These are phyloP conservation scores for Ormosia semicastrata DNA, from an alignment of 306 rosid genomes.

Conservation along the genomic window DNA sequence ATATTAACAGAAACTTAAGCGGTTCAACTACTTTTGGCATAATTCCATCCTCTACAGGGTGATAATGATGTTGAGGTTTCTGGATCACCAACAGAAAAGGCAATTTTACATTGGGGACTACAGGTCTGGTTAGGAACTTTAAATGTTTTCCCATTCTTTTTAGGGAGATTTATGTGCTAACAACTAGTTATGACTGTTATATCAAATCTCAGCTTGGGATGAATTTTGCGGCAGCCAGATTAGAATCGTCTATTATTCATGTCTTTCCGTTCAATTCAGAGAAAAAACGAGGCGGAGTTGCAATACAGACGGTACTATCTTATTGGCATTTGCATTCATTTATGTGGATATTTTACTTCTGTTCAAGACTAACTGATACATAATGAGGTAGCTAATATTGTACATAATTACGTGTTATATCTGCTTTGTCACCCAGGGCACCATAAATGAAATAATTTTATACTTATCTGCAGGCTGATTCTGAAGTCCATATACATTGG, in stretches of 20 bases:
- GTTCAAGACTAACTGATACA: neutral
- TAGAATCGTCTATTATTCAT: conserved; percentile 64
- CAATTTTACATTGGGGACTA: conserved; percentile 77
- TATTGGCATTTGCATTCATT: neutral
- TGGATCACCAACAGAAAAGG: conserved; percentile 98
- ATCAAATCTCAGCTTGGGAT: conserved; percentile 74
- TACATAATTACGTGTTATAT: neutral
- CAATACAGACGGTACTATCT: conserved; percentile 64
- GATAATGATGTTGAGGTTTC: conserved; percentile 69
- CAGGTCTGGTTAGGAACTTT: conserved; percentile 44
- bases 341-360: conserved; percentile 8
- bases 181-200: neutral
- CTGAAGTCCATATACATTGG: conserved; percentile 88
- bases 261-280: conserved; percentile 93
- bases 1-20: neutral
- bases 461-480: conserved; percentile 47
- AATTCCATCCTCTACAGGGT: conserved; percentile 41
- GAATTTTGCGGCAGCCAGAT: conserved; percentile 68
- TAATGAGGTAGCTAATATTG: neutral
- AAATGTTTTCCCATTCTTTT: neutral
- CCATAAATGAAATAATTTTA: neutral
- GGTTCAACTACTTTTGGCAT: neutral
- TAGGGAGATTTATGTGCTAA: neutral
- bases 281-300: conserved; percentile 94
- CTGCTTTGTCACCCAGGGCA: neutral